A percentile compares a stretch with the other conserved stretches of the same genome.
Evolutionary conservation across 1,139 yeast species (phyloP).

Genomic region (Geotrichum aggregatum): DNA sequence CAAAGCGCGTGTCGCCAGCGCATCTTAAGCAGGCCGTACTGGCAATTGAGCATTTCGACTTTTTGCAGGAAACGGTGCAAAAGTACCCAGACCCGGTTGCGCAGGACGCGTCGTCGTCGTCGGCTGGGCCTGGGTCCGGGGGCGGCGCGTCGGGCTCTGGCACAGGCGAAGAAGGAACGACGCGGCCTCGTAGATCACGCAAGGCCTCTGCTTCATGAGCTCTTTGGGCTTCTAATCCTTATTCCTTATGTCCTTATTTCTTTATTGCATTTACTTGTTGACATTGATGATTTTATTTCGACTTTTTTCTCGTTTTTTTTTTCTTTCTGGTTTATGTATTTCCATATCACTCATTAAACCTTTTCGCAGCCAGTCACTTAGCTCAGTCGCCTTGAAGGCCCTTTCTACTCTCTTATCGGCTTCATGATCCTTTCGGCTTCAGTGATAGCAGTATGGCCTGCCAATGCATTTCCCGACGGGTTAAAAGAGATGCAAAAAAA

Average conservation of each 20-base stretch:
- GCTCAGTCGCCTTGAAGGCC: no score
- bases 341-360: no score
- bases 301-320: not conserved
- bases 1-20: slow-evolving; percentile 76
- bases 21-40: slow-evolving; percentile 82
- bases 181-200: not conserved
- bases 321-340: not conserved
- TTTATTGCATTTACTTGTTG: no score
- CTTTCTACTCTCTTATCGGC: no score
- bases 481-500: no score
- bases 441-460: no score
- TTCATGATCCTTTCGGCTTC: no score
- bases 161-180: not conserved
- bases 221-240: not conserved
- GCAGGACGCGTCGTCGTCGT: not conserved
- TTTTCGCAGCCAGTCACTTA: no score
- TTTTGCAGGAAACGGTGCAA: slow-evolving; percentile 67
- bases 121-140: not conserved
- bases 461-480: no score
- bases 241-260: no score
- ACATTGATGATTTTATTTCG: not conserved
- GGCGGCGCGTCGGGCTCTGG: not conserved
- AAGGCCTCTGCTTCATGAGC: not conserved
- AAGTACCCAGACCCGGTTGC: slow-evolving; percentile 48
- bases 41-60: slow-evolving; percentile 87